A percentile compares a stretch with the other conserved stretches of the same genome.
These are phyloP conservation scores for Solanum sparsipilum DNA, from an alignment of 257 asterid genomes.

Conservation along the genomic window DNA sequence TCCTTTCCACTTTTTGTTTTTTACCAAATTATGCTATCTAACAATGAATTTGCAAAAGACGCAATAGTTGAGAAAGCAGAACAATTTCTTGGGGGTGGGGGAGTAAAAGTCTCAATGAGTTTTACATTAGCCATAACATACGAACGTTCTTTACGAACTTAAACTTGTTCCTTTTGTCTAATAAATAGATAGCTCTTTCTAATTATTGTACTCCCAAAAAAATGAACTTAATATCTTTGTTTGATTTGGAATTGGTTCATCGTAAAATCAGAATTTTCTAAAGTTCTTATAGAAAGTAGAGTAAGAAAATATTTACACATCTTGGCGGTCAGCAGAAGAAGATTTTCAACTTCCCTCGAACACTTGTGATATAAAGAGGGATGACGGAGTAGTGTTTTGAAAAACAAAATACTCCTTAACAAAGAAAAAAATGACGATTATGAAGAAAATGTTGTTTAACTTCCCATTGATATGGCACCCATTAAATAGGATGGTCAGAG, in stretches of 20 bases:
- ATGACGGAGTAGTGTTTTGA: not conserved
- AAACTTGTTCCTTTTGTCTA: not conserved
- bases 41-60: not conserved
- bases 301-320: not conserved
- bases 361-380: not conserved
- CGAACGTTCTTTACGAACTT: not conserved
- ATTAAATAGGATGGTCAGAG: not conserved
- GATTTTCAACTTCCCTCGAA: not conserved
- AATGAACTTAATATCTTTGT: not conserved
- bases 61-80: not conserved
- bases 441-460: not conserved
- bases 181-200: not conserved
- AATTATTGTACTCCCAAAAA: not conserved
- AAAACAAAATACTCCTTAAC: not conserved
- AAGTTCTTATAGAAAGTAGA: not conserved
- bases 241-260: not conserved
- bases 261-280: not conserved
- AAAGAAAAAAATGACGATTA: not conserved
- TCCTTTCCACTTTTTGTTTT: not conserved
- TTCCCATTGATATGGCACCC: not conserved
- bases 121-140: not conserved
- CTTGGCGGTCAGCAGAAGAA: not conserved
- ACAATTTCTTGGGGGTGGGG: not conserved
- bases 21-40: not conserved
- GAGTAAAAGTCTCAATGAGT: not conserved